Conservation (phyloP, 2,329 filamentous ascomycete genomes). For the Nigrospora sphaerica region DNA sequence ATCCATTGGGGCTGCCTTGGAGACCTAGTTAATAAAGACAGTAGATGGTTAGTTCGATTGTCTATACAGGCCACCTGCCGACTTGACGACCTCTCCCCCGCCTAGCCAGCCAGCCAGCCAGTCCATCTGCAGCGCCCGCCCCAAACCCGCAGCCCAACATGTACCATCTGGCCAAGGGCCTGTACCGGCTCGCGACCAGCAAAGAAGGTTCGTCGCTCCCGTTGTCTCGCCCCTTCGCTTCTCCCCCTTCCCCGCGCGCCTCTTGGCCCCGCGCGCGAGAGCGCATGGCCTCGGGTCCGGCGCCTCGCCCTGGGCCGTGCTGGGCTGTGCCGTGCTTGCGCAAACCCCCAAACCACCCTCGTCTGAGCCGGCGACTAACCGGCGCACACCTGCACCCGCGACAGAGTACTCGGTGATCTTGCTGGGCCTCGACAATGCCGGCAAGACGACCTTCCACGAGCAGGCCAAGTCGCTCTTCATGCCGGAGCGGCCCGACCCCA, state of each 20-base stretch:
- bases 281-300: no score
- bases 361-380: background rate
- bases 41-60: no score
- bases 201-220: constrained; percentile 67
- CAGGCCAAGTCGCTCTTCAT: constrained; percentile 89
- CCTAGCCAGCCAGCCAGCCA: background rate
- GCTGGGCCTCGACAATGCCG: constrained; percentile 94
- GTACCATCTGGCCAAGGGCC: constrained; percentile 93
- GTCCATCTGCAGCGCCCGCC: background rate
- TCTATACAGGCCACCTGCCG: no score
- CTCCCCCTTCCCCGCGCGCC: background rate
- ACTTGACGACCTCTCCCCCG: no score
- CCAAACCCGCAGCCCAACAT: constrained; percentile 36
- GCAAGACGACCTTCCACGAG: constrained; percentile 96
- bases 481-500: constrained; percentile 53
- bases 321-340: no score
- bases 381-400: constrained; percentile 1
- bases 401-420: constrained; percentile 94
- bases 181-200: constrained; percentile 92
- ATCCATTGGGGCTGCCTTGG: no score
- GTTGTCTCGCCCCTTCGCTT: background rate
- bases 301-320: no score
- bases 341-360: constrained; percentile 3
- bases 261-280: background rate
- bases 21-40: no score